Conservation (phyloP, 371 early-diverging fungal species). For the Mucor ambiguus region DNA sequence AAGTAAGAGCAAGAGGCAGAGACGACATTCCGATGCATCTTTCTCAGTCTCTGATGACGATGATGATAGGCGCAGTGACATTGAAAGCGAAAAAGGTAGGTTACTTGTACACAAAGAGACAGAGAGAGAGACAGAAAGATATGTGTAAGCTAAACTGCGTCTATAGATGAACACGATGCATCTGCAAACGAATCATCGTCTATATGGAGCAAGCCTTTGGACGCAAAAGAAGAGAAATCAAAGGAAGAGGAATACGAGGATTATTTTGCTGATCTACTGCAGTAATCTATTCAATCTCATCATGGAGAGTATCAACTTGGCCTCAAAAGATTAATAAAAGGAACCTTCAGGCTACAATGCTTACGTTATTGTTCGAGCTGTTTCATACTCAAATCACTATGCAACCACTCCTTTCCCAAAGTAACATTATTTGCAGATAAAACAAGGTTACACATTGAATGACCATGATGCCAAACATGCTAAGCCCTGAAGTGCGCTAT, state of each 20-base stretch:
- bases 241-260: slow-evolving; percentile 51
- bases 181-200: slow-evolving; percentile 15
- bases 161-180: background rate
- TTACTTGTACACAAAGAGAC: background rate
- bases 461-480: background rate
- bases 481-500: background rate
- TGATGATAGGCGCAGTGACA: background rate
- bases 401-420: background rate
- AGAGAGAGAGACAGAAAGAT: too few species aligned
- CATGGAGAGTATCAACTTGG: too few species aligned
- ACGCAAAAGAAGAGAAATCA: slow-evolving; percentile 41
- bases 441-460: background rate
- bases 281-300: slow-evolving; percentile 16
- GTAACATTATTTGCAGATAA: background rate
- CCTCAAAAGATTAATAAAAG: background rate
- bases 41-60: background rate
- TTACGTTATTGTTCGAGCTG: too few species aligned
- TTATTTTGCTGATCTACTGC: slow-evolving; percentile 51
- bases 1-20: slow-evolving; percentile 7
- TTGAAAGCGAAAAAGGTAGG: slow-evolving; percentile 6
- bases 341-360: too few species aligned
- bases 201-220: slow-evolving; percentile 44
- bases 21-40: background rate
- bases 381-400: background rate
- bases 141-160: background rate